Base-by-base conservation (phyloP, 352 stramenopile genomes). In the Hyaloperonospora brassicae region DNA sequence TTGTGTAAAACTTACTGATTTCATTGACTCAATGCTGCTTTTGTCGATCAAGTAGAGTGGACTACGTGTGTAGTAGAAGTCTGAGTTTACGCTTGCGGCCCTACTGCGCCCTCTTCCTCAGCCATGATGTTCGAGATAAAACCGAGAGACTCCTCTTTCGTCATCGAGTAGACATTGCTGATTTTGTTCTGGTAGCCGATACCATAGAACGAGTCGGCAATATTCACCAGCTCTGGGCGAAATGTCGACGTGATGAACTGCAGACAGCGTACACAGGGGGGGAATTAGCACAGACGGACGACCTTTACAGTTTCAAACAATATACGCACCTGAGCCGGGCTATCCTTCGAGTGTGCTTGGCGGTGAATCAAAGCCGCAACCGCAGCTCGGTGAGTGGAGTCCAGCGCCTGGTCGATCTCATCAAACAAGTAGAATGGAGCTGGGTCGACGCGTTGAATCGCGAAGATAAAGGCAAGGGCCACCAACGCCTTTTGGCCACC, bases 381-480 rank as follows among this genome's bases (percentile, higher is more conserved):
- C 27, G 95, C 85, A 45, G 93, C 86, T 61, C 97, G 89, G 64
- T 99, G 96, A 21, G 92, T 98, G n/a, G 92, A 95, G 72, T 99
- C 97, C n/a, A 99, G 73, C 14, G 97, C 97, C 74, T 98, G 94
- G 62, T 99, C 97, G 43, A 99, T 96, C 63, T 99, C 97, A 69
- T 99, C 97, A 68, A 99, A 99, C 31, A 99, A 82, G 66, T 99
- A 99, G 73, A 99, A 99, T 6, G 97, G 97, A 40, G 97, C 97
- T 50, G 97, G 97, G 64, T 99, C 97, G 55, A 96, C 98, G 34
- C 97, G 86, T 67, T 97, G 88, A 50, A 99, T 99, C 3, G 97
- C 95, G 71, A 99, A 99, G 57, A 99, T 99, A 57, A 99, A 96
- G n/a, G 96, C 96, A 34, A 99, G 79, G 4, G 97, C 96, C 12